phyloP scores from a whole-genome alignment of 1,284 basidiomycete species.

The Ustilago shanxiensis region DNA sequence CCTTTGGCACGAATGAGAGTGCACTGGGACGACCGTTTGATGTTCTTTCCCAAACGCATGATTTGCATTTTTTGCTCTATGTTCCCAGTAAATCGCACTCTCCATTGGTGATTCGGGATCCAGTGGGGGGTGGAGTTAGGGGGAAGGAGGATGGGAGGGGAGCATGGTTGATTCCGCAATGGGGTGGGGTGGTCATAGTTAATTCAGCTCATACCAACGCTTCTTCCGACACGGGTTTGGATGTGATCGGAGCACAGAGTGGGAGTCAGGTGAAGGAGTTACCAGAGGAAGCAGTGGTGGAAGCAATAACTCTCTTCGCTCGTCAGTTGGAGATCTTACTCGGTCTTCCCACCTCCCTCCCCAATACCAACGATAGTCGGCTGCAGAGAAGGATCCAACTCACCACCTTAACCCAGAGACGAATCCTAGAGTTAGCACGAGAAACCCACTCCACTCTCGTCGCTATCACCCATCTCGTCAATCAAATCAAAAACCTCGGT shows the following conservation, averaged over 20 bases:
- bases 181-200: conserved; percentile 88
- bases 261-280: conserved; percentile 13
- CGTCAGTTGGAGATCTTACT: conserved; percentile 82
- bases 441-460: conserved; percentile 53
- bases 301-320: conserved; percentile 80
- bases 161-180: conserved; percentile 92
- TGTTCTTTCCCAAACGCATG: conserved; percentile 72
- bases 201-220: conserved; percentile 71
- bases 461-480: conserved; percentile 58
- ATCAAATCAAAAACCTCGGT: conserved; percentile 63
- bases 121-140: conserved; percentile 12
- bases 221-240: neutral
- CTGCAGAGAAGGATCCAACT: conserved; percentile 8
- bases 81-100: conserved; percentile 80
- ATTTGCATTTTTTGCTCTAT: conserved; percentile 91
- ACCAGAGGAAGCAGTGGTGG: conserved; percentile 71
- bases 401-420: conserved; percentile 35
- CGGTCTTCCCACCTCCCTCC: conserved; percentile 73
- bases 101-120: conserved; percentile 80
- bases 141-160: neutral
- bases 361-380: neutral
- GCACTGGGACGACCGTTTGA: conserved; percentile 22
- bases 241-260: neutral
- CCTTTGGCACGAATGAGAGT: conserved; percentile 6
- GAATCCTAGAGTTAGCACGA: conserved; percentile 54